A percentile compares a stretch with the other conserved stretches of the same genome.
Conservation (phyloP, 148 eudicot species). For the Persicaria maculosa region DNA sequence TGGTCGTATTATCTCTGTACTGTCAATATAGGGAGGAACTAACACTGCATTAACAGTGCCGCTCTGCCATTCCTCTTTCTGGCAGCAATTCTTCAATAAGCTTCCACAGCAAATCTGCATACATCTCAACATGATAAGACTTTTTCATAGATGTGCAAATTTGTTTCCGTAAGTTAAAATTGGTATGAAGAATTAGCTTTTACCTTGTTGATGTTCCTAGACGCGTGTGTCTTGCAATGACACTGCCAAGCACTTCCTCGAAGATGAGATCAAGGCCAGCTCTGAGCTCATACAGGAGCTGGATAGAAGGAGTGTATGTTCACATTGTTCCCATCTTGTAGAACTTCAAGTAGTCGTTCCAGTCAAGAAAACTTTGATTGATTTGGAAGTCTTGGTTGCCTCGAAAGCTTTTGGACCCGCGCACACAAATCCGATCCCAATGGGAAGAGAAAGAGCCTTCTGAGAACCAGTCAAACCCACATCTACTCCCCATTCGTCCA, state of each 20-base stretch:
- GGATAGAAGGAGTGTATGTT: conserved; percentile 99
- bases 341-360: conserved; percentile 94
- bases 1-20: conserved; percentile 66
- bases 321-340: conserved; percentile 85
- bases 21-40: conserved; percentile 76
- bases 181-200: neutral
- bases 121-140: neutral
- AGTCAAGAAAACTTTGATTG: conserved; percentile 92
- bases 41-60: conserved; percentile 93
- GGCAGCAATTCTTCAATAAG: conserved; percentile 89
- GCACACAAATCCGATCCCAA: conserved; percentile 86
- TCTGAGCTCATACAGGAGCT: conserved; percentile 81
- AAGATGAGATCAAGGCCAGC: conserved; percentile 89
- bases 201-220: conserved; percentile 88
- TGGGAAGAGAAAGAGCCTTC: conserved; percentile 95
- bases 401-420: conserved; percentile 91
- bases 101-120: conserved; percentile 90
- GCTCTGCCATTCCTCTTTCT: conserved; percentile 92
- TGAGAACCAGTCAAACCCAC: conserved; percentile 99
- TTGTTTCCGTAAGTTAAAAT: no score
- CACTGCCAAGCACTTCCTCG: conserved; percentile 95
- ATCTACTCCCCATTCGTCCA: conserved; percentile 99
- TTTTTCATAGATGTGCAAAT: no score
- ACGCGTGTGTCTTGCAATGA: conserved; percentile 82
- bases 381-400: conserved; percentile 81